phyloP scores from a whole-genome alignment of 1,284 basidiomycete genomes.

The Sanghuangporus sanghuang region DNA sequence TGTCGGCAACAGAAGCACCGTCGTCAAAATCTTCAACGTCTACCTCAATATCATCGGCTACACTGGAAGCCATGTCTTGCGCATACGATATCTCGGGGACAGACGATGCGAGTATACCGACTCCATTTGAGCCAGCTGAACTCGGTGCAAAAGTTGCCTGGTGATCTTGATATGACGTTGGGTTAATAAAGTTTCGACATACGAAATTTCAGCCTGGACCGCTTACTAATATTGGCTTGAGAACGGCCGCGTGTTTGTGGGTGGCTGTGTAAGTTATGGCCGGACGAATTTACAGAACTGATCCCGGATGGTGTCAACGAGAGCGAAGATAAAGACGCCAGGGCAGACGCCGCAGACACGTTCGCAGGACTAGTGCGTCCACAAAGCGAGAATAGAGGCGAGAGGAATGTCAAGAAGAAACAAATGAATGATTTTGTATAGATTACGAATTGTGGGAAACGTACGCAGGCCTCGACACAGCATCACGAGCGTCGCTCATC shows the following conservation, averaged over 20 bases:
- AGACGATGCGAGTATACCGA: slow-evolving; percentile 1
- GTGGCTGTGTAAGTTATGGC: slow-evolving; percentile 22
- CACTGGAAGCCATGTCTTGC: slow-evolving; percentile 8
- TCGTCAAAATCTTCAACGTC: slow-evolving; percentile 21
- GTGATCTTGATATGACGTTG: neutral
- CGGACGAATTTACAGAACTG: slow-evolving; percentile 22
- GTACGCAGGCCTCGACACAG: slow-evolving; percentile 64
- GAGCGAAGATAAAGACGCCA: slow-evolving; percentile 42
- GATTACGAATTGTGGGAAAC: slow-evolving; percentile 30
- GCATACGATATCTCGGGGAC: slow-evolving; percentile 1
- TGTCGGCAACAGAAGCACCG: slow-evolving; percentile 33
- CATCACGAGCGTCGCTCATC: slow-evolving; percentile 71
- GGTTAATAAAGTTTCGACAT: neutral
- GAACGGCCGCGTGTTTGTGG: slow-evolving; percentile 21
- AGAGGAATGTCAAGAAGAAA: neutral
- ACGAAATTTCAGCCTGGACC: neutral
- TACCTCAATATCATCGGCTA: slow-evolving; percentile 18
- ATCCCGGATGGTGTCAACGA: slow-evolving; percentile 42
- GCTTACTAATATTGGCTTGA: slow-evolving; percentile 16
- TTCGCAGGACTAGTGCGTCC: slow-evolving; percentile 35
- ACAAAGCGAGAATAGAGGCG: neutral
- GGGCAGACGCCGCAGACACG: slow-evolving; percentile 38
- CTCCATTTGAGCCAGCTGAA: neutral
- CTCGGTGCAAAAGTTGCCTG: neutral
- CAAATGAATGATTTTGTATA: slow-evolving; percentile 11